Evolutionary conservation across 2,329 filamentous ascomycete genomes (phyloP), one percentile per base, ranked within the genome.

Genomic region (Didymella segeticola): DNA sequence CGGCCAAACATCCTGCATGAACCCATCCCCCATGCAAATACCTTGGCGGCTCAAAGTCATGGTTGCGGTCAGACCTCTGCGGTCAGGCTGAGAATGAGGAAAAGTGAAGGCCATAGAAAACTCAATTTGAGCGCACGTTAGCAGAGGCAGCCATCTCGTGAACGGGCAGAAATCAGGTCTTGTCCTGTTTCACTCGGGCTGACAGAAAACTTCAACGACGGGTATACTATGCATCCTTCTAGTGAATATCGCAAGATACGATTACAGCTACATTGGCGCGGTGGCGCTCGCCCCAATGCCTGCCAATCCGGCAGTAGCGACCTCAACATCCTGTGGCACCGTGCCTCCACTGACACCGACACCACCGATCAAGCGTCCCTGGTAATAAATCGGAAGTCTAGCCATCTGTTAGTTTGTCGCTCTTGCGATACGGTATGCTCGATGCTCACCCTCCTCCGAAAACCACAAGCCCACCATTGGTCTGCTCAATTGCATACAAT

Each of bases 291-390:
- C 53, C 15, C 53, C 47, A 39, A 56, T 47, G 6, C 47, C 47
- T 5, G 31, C 27, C 23, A 52, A 22, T 3, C n/a, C 53, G 19
- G 53, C 47, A 11, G 36, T 41, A 17, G 63, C 65, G 36, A 69
- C 63, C 53, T 61, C 45, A 4, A 68, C 50, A 57, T 71, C 69
- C 43, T 70, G 66, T 10, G 48, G 39, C 5, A 70, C 66, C 0
- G 61, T 59, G 1, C 68, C 69, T 14, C 69, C 69, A 47, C 66
- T 69, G 9, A 68, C 67, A 48, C 68, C 68, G 5, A 70, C 63
- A 19, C 63, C 64, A 2, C 68, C 67, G 49, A 71, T 66, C 43
- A 71, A 48, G 14, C 34, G 56, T 8, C 66, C 68, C 29, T 63
- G 49, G 1, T 61, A 20, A 25, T 65, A 69, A 9, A 70, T 56